Base-by-base conservation (phyloP, 441 rosid genomes). In the Aquilaria agallochum region DNA sequence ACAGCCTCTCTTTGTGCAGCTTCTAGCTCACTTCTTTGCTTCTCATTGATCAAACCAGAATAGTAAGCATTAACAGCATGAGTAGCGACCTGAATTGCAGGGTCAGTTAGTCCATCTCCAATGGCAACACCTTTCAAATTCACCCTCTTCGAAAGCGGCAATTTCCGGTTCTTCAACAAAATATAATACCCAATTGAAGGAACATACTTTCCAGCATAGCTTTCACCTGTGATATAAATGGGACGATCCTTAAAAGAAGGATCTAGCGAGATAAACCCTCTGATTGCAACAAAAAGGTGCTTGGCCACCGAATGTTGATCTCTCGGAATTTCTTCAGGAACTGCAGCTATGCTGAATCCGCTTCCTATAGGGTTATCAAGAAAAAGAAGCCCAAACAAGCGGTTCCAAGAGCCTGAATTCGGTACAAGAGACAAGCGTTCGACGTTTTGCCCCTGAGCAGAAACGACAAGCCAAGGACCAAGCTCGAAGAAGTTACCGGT, bases 181-280 rank as follows among this genome's bases (percentile, higher is more conserved):
- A 85, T 83, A 27, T 86, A 74, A 57, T 81, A 86, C 55, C 93
- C 91, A 32, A 89, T 81, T 11, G 98, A 83, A 0, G 96, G 95
- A 5, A 86, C 86, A 62, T 89, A 89, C 65, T 92, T 89, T 4
- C 98, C 95, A 0, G 95, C 96, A 62, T 93, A 93, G 65, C 98
- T 93, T 78, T 93, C 98, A 2, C 98, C 96, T 0, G 94, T 80
- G 9, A 88, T 50, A 69, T 83, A 90, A 31, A 93, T 56, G 0
- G 96, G 94, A 2, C 96, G 83, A 47, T 56, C 13, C 62, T 78
- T 73, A 45, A 88, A 88, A 30, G n/a, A 59, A 0, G 82, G 76
- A 30, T 88, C 75, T 20, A 71, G 70, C 27, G 72, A 71, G 10
- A 76, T 57, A 66, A 92, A 86, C 64, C 66, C 77, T 1, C 57